These are phyloP conservation scores for Colletotrichum sp. DNA, from an alignment of 2,329 filamentous ascomycete species.

Conservation along the genomic window DNA sequence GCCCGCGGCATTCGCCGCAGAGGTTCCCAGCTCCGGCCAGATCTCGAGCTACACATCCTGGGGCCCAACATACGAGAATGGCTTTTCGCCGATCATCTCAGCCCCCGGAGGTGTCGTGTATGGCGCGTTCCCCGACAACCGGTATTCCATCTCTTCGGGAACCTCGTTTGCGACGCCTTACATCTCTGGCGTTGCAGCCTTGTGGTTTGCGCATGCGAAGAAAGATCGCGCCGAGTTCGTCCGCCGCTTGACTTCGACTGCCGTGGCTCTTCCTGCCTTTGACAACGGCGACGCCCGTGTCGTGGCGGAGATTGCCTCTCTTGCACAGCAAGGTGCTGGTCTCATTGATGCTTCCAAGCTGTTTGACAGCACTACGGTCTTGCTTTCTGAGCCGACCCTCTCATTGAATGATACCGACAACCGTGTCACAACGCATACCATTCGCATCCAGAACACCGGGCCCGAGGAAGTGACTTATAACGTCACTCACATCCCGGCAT, in stretches of 20 bases:
- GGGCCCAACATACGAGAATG: constrained; percentile 27
- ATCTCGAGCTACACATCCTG: constrained; percentile 24
- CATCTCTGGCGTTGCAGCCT: constrained; percentile 24
- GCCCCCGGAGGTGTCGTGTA: constrained; percentile 25
- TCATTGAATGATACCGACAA: constrained; percentile 25
- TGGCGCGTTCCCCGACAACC: constrained; percentile 21
- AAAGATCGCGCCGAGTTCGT: constrained; percentile 19
- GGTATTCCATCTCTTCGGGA: constrained; percentile 22
- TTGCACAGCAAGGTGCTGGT: constrained; percentile 26
- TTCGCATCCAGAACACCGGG: constrained; percentile 19
- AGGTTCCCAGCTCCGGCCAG: constrained; percentile 18
- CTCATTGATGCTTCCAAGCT: constrained; percentile 22
- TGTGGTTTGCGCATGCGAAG: constrained; percentile 22
- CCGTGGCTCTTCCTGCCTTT: constrained; percentile 17
- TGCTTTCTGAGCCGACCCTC: constrained; percentile 20
- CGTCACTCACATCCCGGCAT: constrained; percentile 15
- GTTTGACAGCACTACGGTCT: constrained; percentile 8
- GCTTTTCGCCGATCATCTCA: constrained; percentile 20
- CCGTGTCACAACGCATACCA: constrained; percentile 17
- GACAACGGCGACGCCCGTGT: neutral
- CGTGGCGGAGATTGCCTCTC: neutral
- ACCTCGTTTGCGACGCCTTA: constrained; percentile 27
- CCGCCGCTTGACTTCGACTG: constrained; percentile 14
- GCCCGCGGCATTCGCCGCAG: neutral
- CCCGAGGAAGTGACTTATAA: constrained; percentile 12